Base-by-base conservation (phyloP, 2,329 filamentous ascomycete species). In the Colletotrichum falcatum region DNA sequence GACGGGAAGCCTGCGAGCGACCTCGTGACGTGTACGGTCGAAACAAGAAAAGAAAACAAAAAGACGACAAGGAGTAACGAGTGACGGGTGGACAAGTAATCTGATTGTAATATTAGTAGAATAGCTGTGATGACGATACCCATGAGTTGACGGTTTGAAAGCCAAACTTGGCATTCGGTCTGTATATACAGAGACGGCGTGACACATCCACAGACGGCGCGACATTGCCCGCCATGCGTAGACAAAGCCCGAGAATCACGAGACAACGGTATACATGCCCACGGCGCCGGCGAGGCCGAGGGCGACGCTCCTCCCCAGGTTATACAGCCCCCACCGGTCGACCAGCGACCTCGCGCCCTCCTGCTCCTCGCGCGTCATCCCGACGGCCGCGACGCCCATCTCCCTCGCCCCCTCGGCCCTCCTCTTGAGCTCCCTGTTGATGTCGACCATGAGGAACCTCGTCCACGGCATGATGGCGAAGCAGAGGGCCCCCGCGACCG, bases 291-390 rank as follows among this genome's bases (percentile, higher is more conserved):
- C 73, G 33, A 73, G 72, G 42, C 67, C 51, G 35, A 75, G 62
- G 49, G 84, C 74, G 9, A 79, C 64, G 2, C 80, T 79, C 23
- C 85, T 76, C 7, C 78, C 82, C 44, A 89, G 72, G 74, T 89
- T 89, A 74, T 89, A 75, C 60, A 82, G 78, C 3, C 81, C 87
- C 88, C 88, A 90, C 68, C 79, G 80, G 74, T 90, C 87, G 46
- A 90, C 81, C 73, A 90, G 76, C 68, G 79, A 81, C 77, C 88
- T 86, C 9, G 81, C 81, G 0, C 80, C 85, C 78, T 86, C 83
- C 54, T 81, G 82, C 63, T 81, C 77, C 35, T 74, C 76, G 37
- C 80, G 74, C 5, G 78, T 81, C 6, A 76, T 74, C 66, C 85
- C 84, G 1, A 76, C 77, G 23, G 81, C 82, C 33, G 77, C 78